phyloP scores from a whole-genome alignment of 2,329 filamentous ascomycete genomes.

The Fusarium sp. region DNA sequence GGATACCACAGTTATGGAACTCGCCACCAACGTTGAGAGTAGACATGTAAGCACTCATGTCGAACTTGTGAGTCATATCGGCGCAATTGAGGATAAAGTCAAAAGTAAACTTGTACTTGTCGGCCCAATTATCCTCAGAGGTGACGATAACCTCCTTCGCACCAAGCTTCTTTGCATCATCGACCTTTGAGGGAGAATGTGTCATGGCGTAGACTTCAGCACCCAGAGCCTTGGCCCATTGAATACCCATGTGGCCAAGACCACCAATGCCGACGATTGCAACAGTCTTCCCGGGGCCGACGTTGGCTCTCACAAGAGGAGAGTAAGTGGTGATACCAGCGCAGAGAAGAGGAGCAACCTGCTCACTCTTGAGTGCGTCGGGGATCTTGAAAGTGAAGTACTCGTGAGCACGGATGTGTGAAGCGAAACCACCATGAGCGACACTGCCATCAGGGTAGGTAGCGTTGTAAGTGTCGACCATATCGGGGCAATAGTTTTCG shows the following conservation, averaged over 20 bases:
- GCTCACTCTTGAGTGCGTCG: slow-evolving; percentile 59
- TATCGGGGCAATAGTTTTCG: slow-evolving; percentile 70
- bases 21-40: slow-evolving; percentile 63
- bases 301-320: slow-evolving; percentile 73
- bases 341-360: slow-evolving; percentile 77
- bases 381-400: slow-evolving; percentile 71
- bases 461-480: slow-evolving; percentile 67
- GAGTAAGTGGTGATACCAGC: slow-evolving; percentile 80
- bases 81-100: slow-evolving; percentile 64
- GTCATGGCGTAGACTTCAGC: slow-evolving; percentile 74
- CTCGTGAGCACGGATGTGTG: slow-evolving; percentile 61
- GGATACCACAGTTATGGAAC: slow-evolving; percentile 69
- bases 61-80: slow-evolving; percentile 64
- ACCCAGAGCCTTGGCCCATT: slow-evolving; percentile 77
- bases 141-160: slow-evolving; percentile 65
- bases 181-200: slow-evolving; percentile 67
- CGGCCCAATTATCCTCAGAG: slow-evolving; percentile 65
- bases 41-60: slow-evolving; percentile 62
- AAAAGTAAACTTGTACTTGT: slow-evolving; percentile 62
- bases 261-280: slow-evolving; percentile 78
- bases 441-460: slow-evolving; percentile 69
- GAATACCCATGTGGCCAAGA: slow-evolving; percentile 77
- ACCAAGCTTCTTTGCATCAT: slow-evolving; percentile 70
- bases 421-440: slow-evolving; percentile 72
- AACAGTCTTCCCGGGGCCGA: slow-evolving; percentile 76